Evolutionary conservation across 495 filamentous ascomycete genomes (phyloP).

Genomic region (Trichoderma virens): DNA sequence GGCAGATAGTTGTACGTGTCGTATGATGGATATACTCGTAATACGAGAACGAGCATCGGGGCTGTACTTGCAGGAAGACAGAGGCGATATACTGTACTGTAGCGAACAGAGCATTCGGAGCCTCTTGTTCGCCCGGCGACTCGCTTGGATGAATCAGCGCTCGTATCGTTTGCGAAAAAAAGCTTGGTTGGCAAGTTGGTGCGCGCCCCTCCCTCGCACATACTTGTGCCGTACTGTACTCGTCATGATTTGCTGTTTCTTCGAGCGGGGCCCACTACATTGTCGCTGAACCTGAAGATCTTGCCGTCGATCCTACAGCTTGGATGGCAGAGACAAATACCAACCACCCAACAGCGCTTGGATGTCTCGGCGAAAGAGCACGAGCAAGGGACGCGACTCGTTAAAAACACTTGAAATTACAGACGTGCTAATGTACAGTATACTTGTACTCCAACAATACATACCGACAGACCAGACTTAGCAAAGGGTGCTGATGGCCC

Average conservation of each 20-base stretch:
- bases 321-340: background rate
- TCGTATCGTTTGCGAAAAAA: background rate
- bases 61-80: too few species aligned
- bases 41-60: too few species aligned
- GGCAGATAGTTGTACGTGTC: too few species aligned
- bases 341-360: background rate
- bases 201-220: background rate
- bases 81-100: too few species aligned
- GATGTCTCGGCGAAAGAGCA: background rate
- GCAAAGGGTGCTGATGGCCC: too few species aligned
- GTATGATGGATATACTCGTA: too few species aligned
- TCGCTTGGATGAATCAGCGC: background rate
- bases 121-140: background rate
- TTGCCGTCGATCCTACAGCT: background rate
- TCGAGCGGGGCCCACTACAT: background rate
- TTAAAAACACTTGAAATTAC: background rate
- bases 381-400: background rate
- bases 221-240: background rate
- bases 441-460: too few species aligned
- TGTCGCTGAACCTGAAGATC: constrained; percentile 9
- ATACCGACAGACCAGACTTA: too few species aligned
- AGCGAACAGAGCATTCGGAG: background rate
- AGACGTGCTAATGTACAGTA: background rate
- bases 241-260: background rate
- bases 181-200: constrained; percentile 3